phyloP scores from a whole-genome alignment of 208 protist species.

The Leishmania gerbilli region DNA sequence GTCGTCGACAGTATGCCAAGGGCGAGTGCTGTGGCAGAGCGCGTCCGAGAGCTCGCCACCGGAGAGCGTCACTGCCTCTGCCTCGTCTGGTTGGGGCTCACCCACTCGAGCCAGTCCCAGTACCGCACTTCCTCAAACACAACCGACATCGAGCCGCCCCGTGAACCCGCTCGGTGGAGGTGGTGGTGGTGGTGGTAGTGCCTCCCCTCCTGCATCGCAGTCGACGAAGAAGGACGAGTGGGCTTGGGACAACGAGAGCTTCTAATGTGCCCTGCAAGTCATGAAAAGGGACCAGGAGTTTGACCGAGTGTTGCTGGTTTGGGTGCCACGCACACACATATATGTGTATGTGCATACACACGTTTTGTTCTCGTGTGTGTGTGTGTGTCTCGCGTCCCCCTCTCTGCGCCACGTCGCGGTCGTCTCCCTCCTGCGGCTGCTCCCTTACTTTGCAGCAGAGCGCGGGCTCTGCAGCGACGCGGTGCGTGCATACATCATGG shows the following conservation, averaged over 20 bases:
- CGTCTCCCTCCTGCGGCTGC: not conserved
- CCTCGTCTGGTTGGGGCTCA: not conserved
- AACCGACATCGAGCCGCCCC: not conserved
- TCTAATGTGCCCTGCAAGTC: not conserved
- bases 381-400: not conserved
- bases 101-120: not conserved
- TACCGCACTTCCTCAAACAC: not conserved
- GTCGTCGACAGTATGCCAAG: conserved; percentile 16
- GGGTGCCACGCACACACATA: not conserved
- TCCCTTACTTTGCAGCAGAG: not conserved
- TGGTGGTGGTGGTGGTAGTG: not conserved
- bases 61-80: not conserved
- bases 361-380: not conserved
- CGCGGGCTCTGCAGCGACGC: not conserved
- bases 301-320: not conserved
- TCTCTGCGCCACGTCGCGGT: not conserved
- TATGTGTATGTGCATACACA: not conserved
- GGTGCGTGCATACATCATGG: not conserved
- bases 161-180: conserved; percentile 12
- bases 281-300: not conserved
- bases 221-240: conserved; percentile 42
- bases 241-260: conserved; percentile 42
- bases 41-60: not conserved
- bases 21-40: conserved; percentile 6
- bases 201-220: not conserved